These are phyloP conservation scores for Suillus cothurnatus DNA, from an alignment of 768 basidiomycete genomes.

Conservation along the genomic window DNA sequence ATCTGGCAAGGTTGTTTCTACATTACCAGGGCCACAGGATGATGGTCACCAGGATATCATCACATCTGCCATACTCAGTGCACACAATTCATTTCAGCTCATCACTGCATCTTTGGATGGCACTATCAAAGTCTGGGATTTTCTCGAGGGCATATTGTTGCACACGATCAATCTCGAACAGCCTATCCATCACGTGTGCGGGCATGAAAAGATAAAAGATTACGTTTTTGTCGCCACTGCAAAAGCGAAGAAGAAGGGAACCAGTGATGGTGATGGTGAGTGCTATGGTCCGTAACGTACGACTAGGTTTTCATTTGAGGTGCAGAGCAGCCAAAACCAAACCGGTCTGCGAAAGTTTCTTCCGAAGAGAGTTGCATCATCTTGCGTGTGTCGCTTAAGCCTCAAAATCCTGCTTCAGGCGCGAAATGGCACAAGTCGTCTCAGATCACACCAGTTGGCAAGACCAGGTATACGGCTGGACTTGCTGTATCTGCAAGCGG, in stretches of 20 bases:
- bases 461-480: slow-evolving; percentile 62
- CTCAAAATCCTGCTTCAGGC: slow-evolving; percentile 36
- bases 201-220: slow-evolving; percentile 69
- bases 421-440: slow-evolving; percentile 48
- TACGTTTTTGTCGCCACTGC: slow-evolving; percentile 69
- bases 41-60: slow-evolving; percentile 52
- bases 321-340: not conserved
- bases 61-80: slow-evolving; percentile 76
- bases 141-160: slow-evolving; percentile 78
- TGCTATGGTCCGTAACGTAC: not conserved
- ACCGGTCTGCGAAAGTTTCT: slow-evolving; percentile 1
- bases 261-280: not conserved
- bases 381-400: slow-evolving; percentile 62
- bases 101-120: slow-evolving; percentile 86
- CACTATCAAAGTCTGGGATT: slow-evolving; percentile 91
- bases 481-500: slow-evolving; percentile 78
- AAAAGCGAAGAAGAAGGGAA: slow-evolving; percentile 46
- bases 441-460: slow-evolving; percentile 62
- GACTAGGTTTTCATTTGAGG: not conserved
- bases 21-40: slow-evolving; percentile 59
- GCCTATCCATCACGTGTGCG: slow-evolving; percentile 71
- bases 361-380: slow-evolving; percentile 53
- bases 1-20: slow-evolving; percentile 81
- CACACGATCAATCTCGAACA: slow-evolving; percentile 71
- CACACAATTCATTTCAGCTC: slow-evolving; percentile 87